These are phyloP conservation scores for Panellus pusillus DNA, from an alignment of 768 basidiomycete genomes.

Conservation along the genomic window DNA sequence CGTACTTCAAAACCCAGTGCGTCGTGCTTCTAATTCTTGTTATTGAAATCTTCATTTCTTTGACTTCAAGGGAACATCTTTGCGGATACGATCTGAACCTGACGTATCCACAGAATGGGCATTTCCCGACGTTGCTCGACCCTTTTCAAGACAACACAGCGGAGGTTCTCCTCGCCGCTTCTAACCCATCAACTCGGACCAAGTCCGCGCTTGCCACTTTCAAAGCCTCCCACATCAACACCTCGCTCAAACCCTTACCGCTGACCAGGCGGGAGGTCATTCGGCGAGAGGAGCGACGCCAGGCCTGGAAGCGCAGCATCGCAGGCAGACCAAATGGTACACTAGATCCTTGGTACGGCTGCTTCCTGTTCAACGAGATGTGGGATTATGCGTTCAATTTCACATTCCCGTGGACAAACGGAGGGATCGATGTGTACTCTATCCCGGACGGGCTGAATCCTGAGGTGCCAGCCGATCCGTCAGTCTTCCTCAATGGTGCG, in stretches of 20 bases:
- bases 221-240: constrained; percentile 10
- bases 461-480: constrained; percentile 33
- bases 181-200: background rate
- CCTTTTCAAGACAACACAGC: constrained; percentile 15
- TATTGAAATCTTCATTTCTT: background rate
- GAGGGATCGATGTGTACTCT: constrained; percentile 38
- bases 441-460: constrained; percentile 58
- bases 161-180: constrained; percentile 4
- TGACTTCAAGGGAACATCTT: constrained; percentile 44
- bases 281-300: constrained; percentile 24
- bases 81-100: constrained; percentile 68
- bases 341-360: constrained; percentile 61
- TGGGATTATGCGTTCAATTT: constrained; percentile 72
- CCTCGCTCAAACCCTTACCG: constrained; percentile 13
- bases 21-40: constrained; percentile 22
- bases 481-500: constrained; percentile 60
- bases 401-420: constrained; percentile 56
- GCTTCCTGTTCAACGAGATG: constrained; percentile 61
- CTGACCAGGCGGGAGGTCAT: constrained; percentile 22
- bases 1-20: constrained; percentile 69
- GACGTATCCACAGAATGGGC: constrained; percentile 62
- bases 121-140: constrained; percentile 42
- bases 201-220: constrained; percentile 6
- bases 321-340: constrained; percentile 50
- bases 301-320: constrained; percentile 49